Percentiles rank a stretch among this genome's conserved stretches.
These are phyloP conservation scores for Exophiala viscosa DNA, from an alignment of 2,329 filamentous ascomycete genomes.

Conservation along the genomic window DNA sequence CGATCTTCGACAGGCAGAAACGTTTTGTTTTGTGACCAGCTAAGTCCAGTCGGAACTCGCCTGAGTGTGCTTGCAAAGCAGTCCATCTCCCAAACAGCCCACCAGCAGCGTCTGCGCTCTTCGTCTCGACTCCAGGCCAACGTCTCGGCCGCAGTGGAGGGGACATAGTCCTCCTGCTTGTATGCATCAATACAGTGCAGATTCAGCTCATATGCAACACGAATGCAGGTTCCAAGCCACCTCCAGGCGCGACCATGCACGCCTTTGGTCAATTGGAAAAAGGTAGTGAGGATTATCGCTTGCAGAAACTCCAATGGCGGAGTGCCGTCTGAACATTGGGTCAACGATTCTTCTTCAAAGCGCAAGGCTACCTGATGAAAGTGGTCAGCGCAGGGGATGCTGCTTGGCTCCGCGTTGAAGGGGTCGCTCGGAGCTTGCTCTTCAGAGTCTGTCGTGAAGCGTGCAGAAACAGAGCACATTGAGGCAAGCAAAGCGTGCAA, in stretches of 20 bases:
- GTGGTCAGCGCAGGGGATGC: neutral
- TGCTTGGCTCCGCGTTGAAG: neutral
- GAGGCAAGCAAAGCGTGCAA: conserved; percentile 31
- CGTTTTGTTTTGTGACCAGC: conserved; percentile 35
- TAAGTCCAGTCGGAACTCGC: conserved; percentile 34
- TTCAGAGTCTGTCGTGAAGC: conserved; percentile 4
- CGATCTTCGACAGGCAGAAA: conserved; percentile 35
- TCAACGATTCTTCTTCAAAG: conserved; percentile 28
- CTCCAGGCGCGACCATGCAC: conserved; percentile 38
- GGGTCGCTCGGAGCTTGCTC: neutral
- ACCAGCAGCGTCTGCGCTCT: conserved; percentile 38
- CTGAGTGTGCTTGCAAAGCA: conserved; percentile 39
- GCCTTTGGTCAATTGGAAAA: conserved; percentile 36
- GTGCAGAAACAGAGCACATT: conserved; percentile 30
- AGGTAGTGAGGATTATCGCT: conserved; percentile 34
- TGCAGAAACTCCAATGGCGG: conserved; percentile 37
- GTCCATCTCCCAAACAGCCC: conserved; percentile 43
- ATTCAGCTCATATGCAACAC: conserved; percentile 34
- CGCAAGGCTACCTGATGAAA: neutral
- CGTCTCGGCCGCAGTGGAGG: neutral
- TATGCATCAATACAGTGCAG: conserved; percentile 29
- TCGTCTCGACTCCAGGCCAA: conserved; percentile 30
- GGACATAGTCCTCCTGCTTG: neutral
- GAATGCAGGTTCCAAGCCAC: conserved; percentile 29
- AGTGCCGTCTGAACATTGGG: conserved; percentile 33